Percentiles rank a stretch among this genome's conserved stretches.
Evolutionary conservation across 2,329 filamentous ascomycete genomes (phyloP).

Genomic region (Sporothrix brasiliensis): DNA sequence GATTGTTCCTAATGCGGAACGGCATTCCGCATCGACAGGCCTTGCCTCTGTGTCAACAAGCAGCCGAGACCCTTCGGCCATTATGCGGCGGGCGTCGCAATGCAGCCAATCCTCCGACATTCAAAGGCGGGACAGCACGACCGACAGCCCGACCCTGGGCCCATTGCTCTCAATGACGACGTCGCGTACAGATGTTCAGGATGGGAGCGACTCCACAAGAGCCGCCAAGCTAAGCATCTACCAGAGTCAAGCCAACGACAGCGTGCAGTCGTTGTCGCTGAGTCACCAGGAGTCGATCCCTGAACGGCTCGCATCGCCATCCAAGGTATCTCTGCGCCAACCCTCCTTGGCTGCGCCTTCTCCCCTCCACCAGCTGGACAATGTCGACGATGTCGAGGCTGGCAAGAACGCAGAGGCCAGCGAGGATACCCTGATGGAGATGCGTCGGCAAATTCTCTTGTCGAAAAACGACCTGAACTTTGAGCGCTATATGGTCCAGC

Average conservation of each 20-base stretch:
- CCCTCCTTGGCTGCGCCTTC: neutral
- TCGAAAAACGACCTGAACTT: conserved; percentile 81
- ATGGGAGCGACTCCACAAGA: conserved; percentile 64
- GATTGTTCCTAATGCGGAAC: neutral
- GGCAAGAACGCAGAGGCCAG: neutral
- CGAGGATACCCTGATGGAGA: conserved; percentile 46
- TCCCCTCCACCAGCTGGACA: conserved; percentile 18
- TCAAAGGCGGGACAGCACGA: conserved; percentile 46
- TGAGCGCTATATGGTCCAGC: conserved; percentile 80
- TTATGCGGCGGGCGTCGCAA: conserved; percentile 53
- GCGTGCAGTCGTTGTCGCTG: conserved; percentile 56
- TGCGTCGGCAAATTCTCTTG: conserved; percentile 74
- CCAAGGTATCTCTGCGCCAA: conserved; percentile 2
- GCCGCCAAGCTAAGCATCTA: conserved; percentile 59
- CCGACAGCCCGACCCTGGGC: conserved; percentile 66
- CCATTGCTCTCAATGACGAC: conserved; percentile 49
- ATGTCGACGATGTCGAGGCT: neutral
- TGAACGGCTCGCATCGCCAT: conserved; percentile 42
- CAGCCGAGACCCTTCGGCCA: conserved; percentile 44
- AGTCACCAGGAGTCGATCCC: conserved; percentile 54
- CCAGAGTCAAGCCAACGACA: conserved; percentile 61
- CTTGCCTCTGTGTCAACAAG: conserved; percentile 36
- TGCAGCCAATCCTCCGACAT: conserved; percentile 54
- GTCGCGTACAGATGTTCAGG: conserved; percentile 61
- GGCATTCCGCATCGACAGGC: conserved; percentile 47